Evolutionary conservation across 2,329 filamentous ascomycete genomes (phyloP).

Genomic region (Laburnicola sp.): DNA sequence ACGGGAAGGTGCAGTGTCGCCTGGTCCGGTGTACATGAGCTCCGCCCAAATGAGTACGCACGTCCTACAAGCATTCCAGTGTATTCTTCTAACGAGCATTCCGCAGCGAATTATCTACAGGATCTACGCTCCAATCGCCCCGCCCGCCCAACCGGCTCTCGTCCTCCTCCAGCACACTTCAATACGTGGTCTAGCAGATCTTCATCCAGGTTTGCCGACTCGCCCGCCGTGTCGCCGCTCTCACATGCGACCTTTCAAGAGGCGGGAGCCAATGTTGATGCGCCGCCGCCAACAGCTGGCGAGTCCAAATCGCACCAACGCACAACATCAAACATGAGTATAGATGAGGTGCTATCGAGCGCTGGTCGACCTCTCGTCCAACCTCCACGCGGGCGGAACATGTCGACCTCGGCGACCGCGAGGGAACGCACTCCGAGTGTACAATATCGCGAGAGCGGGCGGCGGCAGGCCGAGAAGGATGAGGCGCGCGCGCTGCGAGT

Average conservation of each 20-base stretch:
- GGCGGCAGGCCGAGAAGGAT: constrained; percentile 79
- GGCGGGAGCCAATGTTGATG: constrained; percentile 25
- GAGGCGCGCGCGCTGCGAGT: constrained; percentile 70
- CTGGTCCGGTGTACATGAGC: constrained; percentile 43
- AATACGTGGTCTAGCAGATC: constrained; percentile 41
- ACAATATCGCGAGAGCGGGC: constrained; percentile 71
- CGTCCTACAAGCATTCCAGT: constrained; percentile 10
- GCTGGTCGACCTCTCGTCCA: constrained; percentile 41
- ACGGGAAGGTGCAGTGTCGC: constrained; percentile 41
- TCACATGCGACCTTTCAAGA: constrained; percentile 31
- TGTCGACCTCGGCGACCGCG: constrained; percentile 40
- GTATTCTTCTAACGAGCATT: constrained; percentile 21
- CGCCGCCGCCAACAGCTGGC: constrained; percentile 21
- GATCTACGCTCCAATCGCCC: constrained; percentile 70
- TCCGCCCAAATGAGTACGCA: constrained; percentile 46
- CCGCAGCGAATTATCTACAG: constrained; percentile 68
- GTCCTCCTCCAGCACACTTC: constrained; percentile 62
- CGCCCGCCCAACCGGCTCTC: constrained; percentile 69
- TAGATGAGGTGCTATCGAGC: constrained; percentile 30
- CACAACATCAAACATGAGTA: constrained; percentile 35
- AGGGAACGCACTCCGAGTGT: constrained; percentile 60
- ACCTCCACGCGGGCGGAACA: constrained; percentile 48
- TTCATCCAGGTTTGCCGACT: constrained; percentile 24
- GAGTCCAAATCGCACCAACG: constrained; percentile 34
- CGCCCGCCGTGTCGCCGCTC: constrained; percentile 31